Conservation (phyloP, 805 yeast genomes). For the Wickerhamiella musiphila region DNA sequence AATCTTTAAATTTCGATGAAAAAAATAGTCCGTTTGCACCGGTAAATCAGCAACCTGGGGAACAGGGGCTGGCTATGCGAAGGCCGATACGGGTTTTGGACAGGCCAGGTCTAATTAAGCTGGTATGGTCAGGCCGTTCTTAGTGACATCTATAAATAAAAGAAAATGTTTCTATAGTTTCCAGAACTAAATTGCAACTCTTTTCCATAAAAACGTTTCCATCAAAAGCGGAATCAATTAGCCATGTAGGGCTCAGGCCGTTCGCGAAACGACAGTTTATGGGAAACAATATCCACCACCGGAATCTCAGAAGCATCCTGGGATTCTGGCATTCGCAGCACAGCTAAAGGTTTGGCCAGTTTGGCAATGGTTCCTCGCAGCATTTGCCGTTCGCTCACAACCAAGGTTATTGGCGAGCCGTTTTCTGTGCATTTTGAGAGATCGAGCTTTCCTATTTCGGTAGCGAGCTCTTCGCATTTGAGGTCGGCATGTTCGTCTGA, state of each 20-base stretch:
- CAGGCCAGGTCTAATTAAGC: neutral
- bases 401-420: conserved; percentile 8
- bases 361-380: conserved; percentile 11
- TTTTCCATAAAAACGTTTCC: neutral
- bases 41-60: neutral
- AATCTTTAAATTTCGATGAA: neutral
- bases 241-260: conserved; percentile 13
- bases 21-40: neutral
- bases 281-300: conserved; percentile 9
- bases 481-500: conserved; percentile 1
- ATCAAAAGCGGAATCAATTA: neutral
- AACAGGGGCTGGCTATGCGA: no score
- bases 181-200: neutral
- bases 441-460: conserved; percentile 9
- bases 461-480: neutral
- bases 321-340: conserved; percentile 6
- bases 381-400: conserved; percentile 10
- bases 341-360: conserved; percentile 12
- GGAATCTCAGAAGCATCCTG: conserved; percentile 3
- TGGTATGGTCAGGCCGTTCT: neutral
- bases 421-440: conserved; percentile 5
- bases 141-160: neutral
- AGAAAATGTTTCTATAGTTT: neutral
- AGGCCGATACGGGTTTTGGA: no score
- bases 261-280: conserved; percentile 9